Evolutionary conservation across 1,284 basidiomycete genomes (phyloP), one percentile per base, ranked within the genome.

Genomic region (Malassezia nana): DNA sequence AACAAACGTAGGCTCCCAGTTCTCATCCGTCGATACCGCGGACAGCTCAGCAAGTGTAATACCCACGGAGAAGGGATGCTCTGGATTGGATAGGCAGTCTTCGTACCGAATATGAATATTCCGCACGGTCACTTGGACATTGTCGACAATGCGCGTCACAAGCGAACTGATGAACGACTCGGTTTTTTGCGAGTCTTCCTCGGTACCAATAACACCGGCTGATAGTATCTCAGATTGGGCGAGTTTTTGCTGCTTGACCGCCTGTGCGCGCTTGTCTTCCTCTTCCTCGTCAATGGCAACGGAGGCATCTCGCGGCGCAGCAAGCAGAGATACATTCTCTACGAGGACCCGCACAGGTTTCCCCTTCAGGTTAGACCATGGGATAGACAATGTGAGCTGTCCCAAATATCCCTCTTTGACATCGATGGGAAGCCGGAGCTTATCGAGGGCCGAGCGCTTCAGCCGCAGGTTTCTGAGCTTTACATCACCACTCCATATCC

Each of bases 11-110:
- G 91, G 82, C 59, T 86, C 77, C 95, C 95, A 99, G 52, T 83
- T 78, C 59, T 82, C 84, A 70, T 99, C 83, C 1, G 92, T 90
- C 1, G 94, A 98, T n/a, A 86, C 82, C 25, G 90, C 89, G 6
- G 87, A 85, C 74, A 99, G 95, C 32, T 85, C 84, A 4, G 86
- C 83, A n/a, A 99, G 78, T 1, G 92, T 98, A 42, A 92, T 68
- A 58, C 95, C 94, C 28, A 84, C 85, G 3, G 92, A 85, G 74
- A 99, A 98, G 7, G 92, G 92, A 75, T 95, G 92, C 83, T 87
- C 88, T 22, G 91, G 91, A 31, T 90, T 89, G 60, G 89, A 95
- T 60, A 92, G 76, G 48, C 83, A 85, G 76, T 99, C 94, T 76
- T 99, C 94, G 68, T 98, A 99, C 45, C 94, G 85, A 48, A 98